Evolutionary conservation across 257 asterid genomes (phyloP), one percentile per base, ranked within the genome.

Genomic region (Lycium barbarum): DNA sequence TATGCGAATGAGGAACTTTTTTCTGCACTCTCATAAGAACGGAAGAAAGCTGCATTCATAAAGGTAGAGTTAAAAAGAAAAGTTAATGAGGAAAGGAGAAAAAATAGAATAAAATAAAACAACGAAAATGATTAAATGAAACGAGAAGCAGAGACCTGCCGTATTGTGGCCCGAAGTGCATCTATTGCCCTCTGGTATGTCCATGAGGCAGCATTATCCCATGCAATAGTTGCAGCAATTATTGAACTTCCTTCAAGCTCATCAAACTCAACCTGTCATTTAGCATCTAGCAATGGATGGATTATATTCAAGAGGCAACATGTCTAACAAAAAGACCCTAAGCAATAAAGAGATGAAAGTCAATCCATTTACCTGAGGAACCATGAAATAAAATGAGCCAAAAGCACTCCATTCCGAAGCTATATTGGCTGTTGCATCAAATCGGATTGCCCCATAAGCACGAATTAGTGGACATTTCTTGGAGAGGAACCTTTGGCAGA

Each of bases 381-480:
- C 95, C 95, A 93, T 90, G 86, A 95, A 96, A 87, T 93, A 96
- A 86, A 96, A 96, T 40, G 98, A 95, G 79, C 98, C 98, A 74
- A 96, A 96, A 86, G 90, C 93, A 87, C 88, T 83, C 99, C 99
- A 96, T 91, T 96, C 99, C 7, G 93, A 78, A 80, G 95, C 86
- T 83, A 92, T 90, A 15, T 85, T 65, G 54, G 93, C 90, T 86
- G 87, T 90, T 70, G 94, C 92, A 83, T 95, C 97, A 87, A 95
- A 96, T 22, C 99, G 98, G 18, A 96, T 93, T 14, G 95, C 98
- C 33, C 99, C 99, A 86, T 96, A 95, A 66, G 99, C 98, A 80
- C 98, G 99, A 73, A 96, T 93, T 86, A 95, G 72, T 2, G 99
- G 98, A 84, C 94, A 92, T 82, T 89, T 91, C 87, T 93, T 95